Conservation (phyloP, 495 filamentous ascomycete genomes). For the Lepidopterella palustris region DNA sequence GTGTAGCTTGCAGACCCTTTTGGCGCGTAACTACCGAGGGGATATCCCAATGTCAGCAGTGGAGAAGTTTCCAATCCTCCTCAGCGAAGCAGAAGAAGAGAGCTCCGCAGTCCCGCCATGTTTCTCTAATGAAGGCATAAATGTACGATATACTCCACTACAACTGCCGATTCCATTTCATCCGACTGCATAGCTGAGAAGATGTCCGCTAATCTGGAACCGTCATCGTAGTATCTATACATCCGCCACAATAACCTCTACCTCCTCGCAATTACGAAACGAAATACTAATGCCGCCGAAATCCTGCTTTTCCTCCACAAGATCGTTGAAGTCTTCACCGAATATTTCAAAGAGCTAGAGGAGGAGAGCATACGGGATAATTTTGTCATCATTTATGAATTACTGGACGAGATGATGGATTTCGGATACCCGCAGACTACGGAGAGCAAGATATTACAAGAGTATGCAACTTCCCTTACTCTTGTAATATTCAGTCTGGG, state of each 20-base stretch:
- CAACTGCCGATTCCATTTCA: too few relatives aligned
- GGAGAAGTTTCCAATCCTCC: constrained; percentile 94
- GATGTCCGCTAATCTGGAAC: neutral
- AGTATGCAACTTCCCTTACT: constrained; percentile 42
- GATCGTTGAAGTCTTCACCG: constrained; percentile 97
- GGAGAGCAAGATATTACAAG: constrained; percentile 97
- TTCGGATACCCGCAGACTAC: constrained; percentile 99
- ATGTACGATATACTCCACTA: constrained; percentile 50
- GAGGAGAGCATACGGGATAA: constrained; percentile 99
- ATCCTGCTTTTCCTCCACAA: constrained; percentile 98
- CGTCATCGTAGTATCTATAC: constrained; percentile 75
- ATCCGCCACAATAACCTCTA: constrained; percentile 99
- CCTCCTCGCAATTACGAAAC: constrained; percentile 94
- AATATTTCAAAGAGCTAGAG: constrained; percentile 99
- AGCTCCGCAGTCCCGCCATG: constrained; percentile 95
- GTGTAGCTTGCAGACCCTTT: constrained; percentile 64
- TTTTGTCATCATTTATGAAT: constrained; percentile 98
- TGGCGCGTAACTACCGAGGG: constrained; percentile 97
- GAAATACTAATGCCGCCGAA: constrained; percentile 98
- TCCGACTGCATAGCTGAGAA: neutral
- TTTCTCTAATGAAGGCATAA: constrained; percentile 98
- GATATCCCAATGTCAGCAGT: constrained; percentile 99
- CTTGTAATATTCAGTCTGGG: neutral
- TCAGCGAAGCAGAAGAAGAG: constrained; percentile 99
- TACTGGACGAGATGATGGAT: constrained; percentile 99